Conservation (phyloP, 2,329 filamentous ascomycete species). For the Graphilbum fragrans region DNA sequence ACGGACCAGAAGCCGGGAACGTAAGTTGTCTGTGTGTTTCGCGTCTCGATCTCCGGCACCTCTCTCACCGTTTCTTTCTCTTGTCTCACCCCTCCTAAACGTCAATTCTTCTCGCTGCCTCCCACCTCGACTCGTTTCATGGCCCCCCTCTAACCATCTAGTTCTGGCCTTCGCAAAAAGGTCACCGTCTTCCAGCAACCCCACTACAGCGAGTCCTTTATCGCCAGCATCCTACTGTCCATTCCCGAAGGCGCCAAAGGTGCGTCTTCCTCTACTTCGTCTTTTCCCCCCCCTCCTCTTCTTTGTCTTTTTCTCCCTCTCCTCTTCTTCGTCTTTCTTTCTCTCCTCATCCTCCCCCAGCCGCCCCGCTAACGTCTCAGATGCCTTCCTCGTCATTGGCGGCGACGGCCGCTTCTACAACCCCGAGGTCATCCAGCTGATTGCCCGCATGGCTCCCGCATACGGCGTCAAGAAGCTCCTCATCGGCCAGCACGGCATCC, state of each 20-base stretch:
- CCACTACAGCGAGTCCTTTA: conserved; percentile 93
- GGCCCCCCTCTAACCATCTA: conserved; percentile 22
- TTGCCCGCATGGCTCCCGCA: conserved; percentile 91
- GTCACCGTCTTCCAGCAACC: conserved; percentile 93
- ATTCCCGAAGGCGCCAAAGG: conserved; percentile 89
- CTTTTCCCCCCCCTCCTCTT: not conserved
- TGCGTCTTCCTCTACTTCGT: conserved; percentile 18
- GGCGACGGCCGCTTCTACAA: conserved; percentile 97
- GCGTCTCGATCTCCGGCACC: not conserved
- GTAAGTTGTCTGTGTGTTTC: conserved; percentile 45
- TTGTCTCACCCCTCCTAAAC: no score
- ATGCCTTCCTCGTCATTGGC: conserved; percentile 84
- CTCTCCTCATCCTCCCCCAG: not conserved
- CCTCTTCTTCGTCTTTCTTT: conserved; percentile 8
- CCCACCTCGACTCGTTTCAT: no score
- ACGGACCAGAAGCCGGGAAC: conserved; percentile 98
- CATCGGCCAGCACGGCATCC: conserved; percentile 90
- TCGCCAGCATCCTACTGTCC: conserved; percentile 85
- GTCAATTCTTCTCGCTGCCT: not conserved
- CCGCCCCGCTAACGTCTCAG: conserved; percentile 20
- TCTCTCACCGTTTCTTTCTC: not conserved
- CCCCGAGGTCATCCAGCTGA: conserved; percentile 89
- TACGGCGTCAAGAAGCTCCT: conserved; percentile 99
- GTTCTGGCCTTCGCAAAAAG: conserved; percentile 97
- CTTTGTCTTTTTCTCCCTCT: not conserved